Evolutionary conservation across 169 alveolate genomes (phyloP), one percentile per base, ranked within the genome.

Genomic region (Gregarina niphandrodes): DNA sequence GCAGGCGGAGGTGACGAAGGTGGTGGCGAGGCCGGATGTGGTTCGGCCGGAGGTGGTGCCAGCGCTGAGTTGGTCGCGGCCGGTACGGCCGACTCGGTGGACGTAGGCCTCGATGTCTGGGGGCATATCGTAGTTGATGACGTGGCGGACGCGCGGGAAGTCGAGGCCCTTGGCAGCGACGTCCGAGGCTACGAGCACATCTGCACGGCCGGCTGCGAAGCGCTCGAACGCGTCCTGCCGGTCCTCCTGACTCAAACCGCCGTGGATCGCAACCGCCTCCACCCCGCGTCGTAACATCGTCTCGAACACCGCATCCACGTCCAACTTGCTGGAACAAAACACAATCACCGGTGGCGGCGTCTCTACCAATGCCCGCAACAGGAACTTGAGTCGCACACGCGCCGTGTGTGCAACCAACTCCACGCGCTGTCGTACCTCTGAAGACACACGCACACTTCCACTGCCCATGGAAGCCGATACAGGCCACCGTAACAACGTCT

Each of bases 31-130:
- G 15, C 98, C 97, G n/a, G n/a, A n/a, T n/a, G n/a, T n/a, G 1
- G 79, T 67, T n/a, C 71, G 68, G 4, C 93, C 96, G 20, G 93
- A 79, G n/a, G n/a, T n/a, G n/a, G n/a, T n/a, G n/a, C n/a, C n/a
- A n/a, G n/a, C n/a, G n/a, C n/a, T n/a, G n/a, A n/a, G n/a, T n/a
- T n/a, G n/a, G 13, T 26, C 13, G 44, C 98, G 69, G 4, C 97
- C 99, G 1, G 99, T 93, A 45, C 99, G 79, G 16, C 98, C 99
- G 5, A 93, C 88, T 45, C 98, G 61, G 53, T 91, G 97, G 16
- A 86, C 84, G 61, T 91, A 91, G 50, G 80, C 83, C 51, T 91
- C 96, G 45, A 87, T 83, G 46, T 82, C 88, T 53, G 70, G 75
- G 15, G 98, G 98, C 86, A 87, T 72, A 64, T 93, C 99, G 56